Base-by-base conservation (phyloP, 495 filamentous ascomycete genomes). In the Cladorrhinum samala region DNA sequence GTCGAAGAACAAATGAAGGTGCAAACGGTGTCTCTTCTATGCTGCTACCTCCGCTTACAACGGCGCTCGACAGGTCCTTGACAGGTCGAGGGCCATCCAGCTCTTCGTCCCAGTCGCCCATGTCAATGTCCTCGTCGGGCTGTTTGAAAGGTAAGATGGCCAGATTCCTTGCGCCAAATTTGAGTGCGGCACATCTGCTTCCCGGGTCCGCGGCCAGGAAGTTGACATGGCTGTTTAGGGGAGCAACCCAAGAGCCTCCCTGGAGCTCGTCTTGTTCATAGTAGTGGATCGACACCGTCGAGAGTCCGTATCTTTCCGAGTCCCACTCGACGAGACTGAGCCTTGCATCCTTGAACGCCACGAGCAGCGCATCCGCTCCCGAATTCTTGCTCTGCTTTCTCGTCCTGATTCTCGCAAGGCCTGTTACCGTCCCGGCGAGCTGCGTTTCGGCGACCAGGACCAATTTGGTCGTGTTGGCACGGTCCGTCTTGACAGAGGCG, bases 261-360 rank as follows among this genome's bases (percentile, higher is more conserved):
- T 80, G 79, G 54, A 90, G 73, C 60, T 96, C 91, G 62, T 96
- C 91, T 65, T 91, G 82, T 66, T 99, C 93, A 66, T 97, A 99
- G 72, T 91, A 96, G 72, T 99, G 93, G 58, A 99, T 91, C 23
- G 91, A 96, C 52, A 91, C 82, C 13, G 93, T 99, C 23, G 81
- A 81, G 48, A 97, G 81, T 20, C 79, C 77, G 64, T 88, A 74
- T 37, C 79, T 79, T 59, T 86, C 84, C 17, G 88, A 83, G 67
- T 99, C 88, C 93, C 93, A 99, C 74, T 95, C 89, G 48, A 96
- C 81, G 72, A 97, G 73, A 66, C 86, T 90, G 53, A 96, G 76
- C 68, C 93, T 95, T 21, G 93, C 94, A 74, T 97, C 91, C 57
- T 84, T 83, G 61, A 91, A 83, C 2, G 90, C 83, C 20, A 96